Base-by-base conservation (phyloP, 2,329 filamentous ascomycete species). In the Metarhizium guizhouense region DNA sequence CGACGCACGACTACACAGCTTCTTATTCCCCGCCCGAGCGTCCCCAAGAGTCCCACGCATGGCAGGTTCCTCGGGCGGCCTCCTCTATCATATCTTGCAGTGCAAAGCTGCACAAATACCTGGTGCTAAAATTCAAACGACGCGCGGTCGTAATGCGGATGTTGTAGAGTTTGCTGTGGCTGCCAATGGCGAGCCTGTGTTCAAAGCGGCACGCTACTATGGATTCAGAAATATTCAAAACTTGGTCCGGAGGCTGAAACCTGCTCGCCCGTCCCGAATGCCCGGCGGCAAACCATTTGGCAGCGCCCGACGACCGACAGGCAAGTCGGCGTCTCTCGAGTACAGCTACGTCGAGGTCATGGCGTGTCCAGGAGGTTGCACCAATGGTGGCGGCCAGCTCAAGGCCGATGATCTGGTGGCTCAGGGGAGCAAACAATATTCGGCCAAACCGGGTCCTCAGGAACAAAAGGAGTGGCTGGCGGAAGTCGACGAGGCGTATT, bases 191-290 rank as follows among this genome's bases (percentile, higher is more conserved):
- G 74, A 84, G 59, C 72, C 78, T 3, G 70, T 95, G 2, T 84
- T 95, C 73, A 88, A 84, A 67, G 87, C 90, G 20, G 93, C 93
- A 4, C 85, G 94, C 53, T 99, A 93, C 71, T 99, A 99, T 68
- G 94, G 94, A 6, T 99, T 99, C 77, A 82, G 94, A 53, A 99
- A 99, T 67, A 99, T 99, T 59, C 94, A 97, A 70, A 99, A 99
- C 66, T 82, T 99, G 5, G 94, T 99, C 16, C 85, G 94, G n/a
- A 85, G 87, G 58, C 74, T 99, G 51, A 95, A 95, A 69, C 94
- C 94, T 0, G 82, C 87, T 0, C 85, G 83, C 56, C 77, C 82
- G 6, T 93, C 88, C 47, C 83, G 88, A 56, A 86, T 96, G 75
- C 90, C 91, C 1, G 91, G 90, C 1, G 88, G 84, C 2, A 86